Base-by-base conservation (phyloP, 306 rosid genomes). In the Astragalus glycyphyllos region DNA sequence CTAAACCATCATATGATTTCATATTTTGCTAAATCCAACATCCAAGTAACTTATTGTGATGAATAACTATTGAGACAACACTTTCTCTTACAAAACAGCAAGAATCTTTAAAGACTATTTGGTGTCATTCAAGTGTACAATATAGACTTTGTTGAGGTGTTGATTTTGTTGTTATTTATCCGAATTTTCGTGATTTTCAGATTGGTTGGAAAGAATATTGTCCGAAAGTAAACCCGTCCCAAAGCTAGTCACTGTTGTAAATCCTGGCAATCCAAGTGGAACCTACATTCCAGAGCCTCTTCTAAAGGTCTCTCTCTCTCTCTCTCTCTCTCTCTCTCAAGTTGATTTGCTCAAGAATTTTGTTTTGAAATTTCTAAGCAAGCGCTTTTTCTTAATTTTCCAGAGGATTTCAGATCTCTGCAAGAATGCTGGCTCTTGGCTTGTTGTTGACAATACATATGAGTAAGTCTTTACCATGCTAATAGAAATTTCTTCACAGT, bases 221-320 rank as follows among this genome's bases (percentile, higher is more conserved):
- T 73, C 60, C 0, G 96, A 91, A 81, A 85, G 87, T 53, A 87
- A 86, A 63, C 99, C 97, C n/a, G 69, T 80, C 61, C 99, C 99
- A 49, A 94, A 94, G 86, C 89, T 94, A 72, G 99, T 94, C 11
- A 89, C 83, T 32, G 85, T 94, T 69, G 98, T 94, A 48, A 94
- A 94, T 83, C 98, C 98, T 8, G 98, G 98, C 72, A 94, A 94
- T 65, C 98, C 98, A 44, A 38, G 75, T 44, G 98, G 97, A 79
- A 90, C 98, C 74, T 90, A 89, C 73, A 89, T 94, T 78, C 99
- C 99, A 0, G 92, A 89, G 58, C 53, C 86, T 69, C 95, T 91
- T 75, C 92, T 94, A 29, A 79, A 89, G 99, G 99, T 94, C 16
- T 76, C 57, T 82, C 71, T 58, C 72, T 66, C 65, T 31, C 57